Evolutionary conservation across 768 basidiomycete species (phyloP).

Genomic region (Lactifluus volemus): DNA sequence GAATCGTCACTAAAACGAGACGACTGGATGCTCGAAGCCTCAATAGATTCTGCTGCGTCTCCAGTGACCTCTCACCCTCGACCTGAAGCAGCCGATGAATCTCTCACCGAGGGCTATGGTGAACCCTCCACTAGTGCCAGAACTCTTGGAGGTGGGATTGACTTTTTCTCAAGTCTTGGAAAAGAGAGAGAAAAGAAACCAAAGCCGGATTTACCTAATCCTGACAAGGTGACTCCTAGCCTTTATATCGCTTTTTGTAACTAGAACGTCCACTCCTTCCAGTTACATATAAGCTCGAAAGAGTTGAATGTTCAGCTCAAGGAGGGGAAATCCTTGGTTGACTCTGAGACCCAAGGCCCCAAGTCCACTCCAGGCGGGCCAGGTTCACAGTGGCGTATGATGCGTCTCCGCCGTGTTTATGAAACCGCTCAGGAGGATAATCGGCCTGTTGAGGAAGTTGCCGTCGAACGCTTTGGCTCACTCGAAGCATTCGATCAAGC

Average conservation of each 20-base stretch:
- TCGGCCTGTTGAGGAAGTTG: slow-evolving; percentile 63
- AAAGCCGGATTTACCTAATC: slow-evolving; percentile 49
- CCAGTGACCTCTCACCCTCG: slow-evolving; percentile 21
- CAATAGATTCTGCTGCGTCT: slow-evolving; percentile 24
- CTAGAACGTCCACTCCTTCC: slow-evolving; percentile 12
- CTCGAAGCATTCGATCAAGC: slow-evolving; percentile 85
- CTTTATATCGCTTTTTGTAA: no score
- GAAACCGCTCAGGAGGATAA: slow-evolving; percentile 87
- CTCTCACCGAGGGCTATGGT: slow-evolving; percentile 59
- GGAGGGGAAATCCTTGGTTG: slow-evolving; percentile 32
- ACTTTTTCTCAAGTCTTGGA: slow-evolving; percentile 88
- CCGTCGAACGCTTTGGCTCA: slow-evolving; percentile 79
- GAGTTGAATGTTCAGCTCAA: slow-evolving; percentile 56
- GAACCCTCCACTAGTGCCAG: slow-evolving; percentile 39
- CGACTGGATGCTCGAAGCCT: slow-evolving; percentile 78
- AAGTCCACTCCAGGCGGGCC: slow-evolving; percentile 76
- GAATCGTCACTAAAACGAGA: slow-evolving; percentile 57
- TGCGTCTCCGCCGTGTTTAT: slow-evolving; percentile 83
- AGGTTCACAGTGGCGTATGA: slow-evolving; percentile 97
- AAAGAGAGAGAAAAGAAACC: slow-evolving; percentile 65
- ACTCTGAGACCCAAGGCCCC: slow-evolving; percentile 35
- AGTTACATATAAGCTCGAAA: slow-evolving; percentile 53
- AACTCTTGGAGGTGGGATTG: slow-evolving; percentile 50
- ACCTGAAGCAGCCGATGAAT: slow-evolving; percentile 33
- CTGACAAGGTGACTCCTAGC: slow-evolving; percentile 52